These are phyloP conservation scores for Leishmania turanica DNA, from an alignment of 208 protist genomes.

Conservation along the genomic window DNA sequence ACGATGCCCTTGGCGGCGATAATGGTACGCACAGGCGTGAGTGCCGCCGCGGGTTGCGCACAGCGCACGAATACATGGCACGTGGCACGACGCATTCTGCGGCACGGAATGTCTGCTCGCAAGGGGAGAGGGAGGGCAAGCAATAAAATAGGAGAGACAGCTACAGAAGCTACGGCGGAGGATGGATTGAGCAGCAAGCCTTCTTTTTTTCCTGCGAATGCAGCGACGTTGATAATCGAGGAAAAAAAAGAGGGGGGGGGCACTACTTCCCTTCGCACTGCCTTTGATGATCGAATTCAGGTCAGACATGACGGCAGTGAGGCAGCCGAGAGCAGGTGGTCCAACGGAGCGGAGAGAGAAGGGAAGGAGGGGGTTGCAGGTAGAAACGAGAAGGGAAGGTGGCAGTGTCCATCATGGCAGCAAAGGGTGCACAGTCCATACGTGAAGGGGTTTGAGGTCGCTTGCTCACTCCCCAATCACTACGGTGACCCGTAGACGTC, in stretches of 20 bases:
- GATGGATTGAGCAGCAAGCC: no score
- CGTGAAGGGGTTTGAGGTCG: neutral
- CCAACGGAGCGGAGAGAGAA: neutral
- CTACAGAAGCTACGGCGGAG: neutral
- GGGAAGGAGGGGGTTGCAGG: neutral
- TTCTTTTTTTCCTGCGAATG: neutral
- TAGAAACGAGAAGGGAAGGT: neutral
- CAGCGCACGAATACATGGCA: constrained; percentile 10
- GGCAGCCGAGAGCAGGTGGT: neutral
- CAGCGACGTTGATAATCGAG: neutral
- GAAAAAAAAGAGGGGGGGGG: neutral
- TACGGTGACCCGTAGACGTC: neutral
- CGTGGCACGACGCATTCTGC: constrained; percentile 18
- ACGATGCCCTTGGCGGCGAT: constrained; percentile 88
- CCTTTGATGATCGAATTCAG: neutral
- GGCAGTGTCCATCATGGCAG: neutral
- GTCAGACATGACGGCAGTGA: neutral
- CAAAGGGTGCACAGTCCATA: neutral
- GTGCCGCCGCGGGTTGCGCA: neutral
- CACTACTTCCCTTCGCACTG: neutral
- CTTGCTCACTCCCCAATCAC: no score
- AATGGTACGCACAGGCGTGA: constrained; percentile 38
- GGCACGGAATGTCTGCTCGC: neutral
- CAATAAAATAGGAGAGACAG: neutral
- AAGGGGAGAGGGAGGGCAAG: neutral